Base-by-base conservation (phyloP, 2,329 filamentous ascomycete genomes). In the Drechslera avenae region DNA sequence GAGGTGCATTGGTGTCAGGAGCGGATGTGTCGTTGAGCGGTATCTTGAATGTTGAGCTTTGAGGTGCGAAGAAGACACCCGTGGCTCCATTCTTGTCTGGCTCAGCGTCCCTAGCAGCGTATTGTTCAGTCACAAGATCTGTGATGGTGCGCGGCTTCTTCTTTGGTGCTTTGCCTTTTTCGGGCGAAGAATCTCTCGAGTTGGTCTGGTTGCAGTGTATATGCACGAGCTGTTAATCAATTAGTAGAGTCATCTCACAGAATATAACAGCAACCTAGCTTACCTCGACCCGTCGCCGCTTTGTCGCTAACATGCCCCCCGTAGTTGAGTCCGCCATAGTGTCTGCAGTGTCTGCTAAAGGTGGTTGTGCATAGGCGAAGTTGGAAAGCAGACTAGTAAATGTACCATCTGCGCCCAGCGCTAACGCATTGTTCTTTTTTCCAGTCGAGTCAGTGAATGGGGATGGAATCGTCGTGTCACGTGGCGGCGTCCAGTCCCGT, bases 61-160 rank as follows among this genome's bases (percentile, higher is more conserved):
- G 62, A 19, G 62, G 45, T 2, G 59, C 50, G 37, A 73, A 73
- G 39, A 73, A 66, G 18, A 60, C 47, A 37, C 57, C 63, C 0
- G 54, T 58, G n/a, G 51, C 36, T 10, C 39, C 39, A 9, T 49
- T 31, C 10, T 45, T 34, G 26, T 59, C 58, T 1, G 49, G 9
- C 2, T 14, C 28, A 8, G 46, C 31, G 12, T 57, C 46, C 33
- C 61, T 57, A 3, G 44, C 37, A 5, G 56, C 60, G 46, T 75
- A 75, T 39, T 73, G 68, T 7, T 60, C 67, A 4, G 70, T 75
- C 1, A 72, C 71, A 2, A 73, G 55, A 26, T 74, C 72, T 49
- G 72, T 75, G 18, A 75, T 74, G 3, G 72, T 75, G n/a, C 68
- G 61, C 5, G 70, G 46, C 36, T 73, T 75, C 62, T 73, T 74